Conservation (phyloP, 208 protist genomes). For the Trypanosoma platydactyli region DNA sequence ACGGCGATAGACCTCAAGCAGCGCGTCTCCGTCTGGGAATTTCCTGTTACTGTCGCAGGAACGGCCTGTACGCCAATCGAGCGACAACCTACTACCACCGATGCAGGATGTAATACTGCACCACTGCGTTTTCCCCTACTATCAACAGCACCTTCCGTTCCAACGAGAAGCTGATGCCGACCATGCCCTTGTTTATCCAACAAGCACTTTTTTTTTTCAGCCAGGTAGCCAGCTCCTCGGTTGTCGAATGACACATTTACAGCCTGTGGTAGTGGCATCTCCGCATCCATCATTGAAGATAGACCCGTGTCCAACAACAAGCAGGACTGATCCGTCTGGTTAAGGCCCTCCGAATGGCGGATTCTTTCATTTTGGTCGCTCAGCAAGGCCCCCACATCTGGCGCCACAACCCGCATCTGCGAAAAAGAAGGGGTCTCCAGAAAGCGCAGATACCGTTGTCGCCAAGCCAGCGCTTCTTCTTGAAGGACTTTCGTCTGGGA, state of each 20-base stretch:
- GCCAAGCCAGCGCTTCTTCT: conserved; percentile 50
- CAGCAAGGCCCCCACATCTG: conserved; percentile 2
- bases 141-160: not conserved
- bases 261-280: not conserved
- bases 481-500: conserved; percentile 26
- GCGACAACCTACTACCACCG: not conserved
- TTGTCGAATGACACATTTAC: not conserved
- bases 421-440: conserved; percentile 20
- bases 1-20: conserved; percentile 3
- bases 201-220: not conserved
- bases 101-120: not conserved
- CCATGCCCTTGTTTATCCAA: conserved; percentile 1
- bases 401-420: not conserved
- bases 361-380: not conserved
- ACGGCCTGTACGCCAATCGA: conserved; percentile 18
- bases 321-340: conserved; percentile 17
- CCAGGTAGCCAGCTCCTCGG: not conserved
- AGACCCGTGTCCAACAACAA: not conserved
- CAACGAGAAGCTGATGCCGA: not conserved
- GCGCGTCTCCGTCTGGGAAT: conserved; percentile 11
- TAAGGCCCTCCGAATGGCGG: conserved; percentile 14
- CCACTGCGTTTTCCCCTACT: not conserved
- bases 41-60: not conserved
- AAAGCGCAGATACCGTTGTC: conserved; percentile 41
- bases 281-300: conserved; percentile 4